Evolutionary conservation across 495 filamentous ascomycete species (phyloP), one percentile per base, ranked within the genome.

Genomic region (Penicillium simplicissimum): DNA sequence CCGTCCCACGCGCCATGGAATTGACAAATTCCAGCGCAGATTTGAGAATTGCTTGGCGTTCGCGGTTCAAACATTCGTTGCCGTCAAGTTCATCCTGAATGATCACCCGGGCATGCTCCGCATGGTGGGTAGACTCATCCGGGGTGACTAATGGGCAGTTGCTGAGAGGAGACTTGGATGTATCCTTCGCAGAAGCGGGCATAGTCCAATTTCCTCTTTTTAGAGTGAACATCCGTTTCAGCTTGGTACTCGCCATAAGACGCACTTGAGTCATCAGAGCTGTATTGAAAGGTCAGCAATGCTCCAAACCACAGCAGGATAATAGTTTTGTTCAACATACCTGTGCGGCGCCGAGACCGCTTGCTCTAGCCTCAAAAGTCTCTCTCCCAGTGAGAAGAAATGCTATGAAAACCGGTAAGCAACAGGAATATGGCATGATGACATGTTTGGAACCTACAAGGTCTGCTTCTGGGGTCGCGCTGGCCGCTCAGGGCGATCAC

Each of bases 1-100:
- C 25, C 34, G 55, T 59, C 4, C 37, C 58, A n/a, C 62, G 61
- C 0, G 67, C 61, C 52, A 67, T 64, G 7, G 54, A 40, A 49
- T 62, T 68, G 42, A 73, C 68, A 47, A 73, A 61, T 25, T 67
- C 57, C 1, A 73, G 38, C 0, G 70, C 70, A 48, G 68, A 67
- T 37, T 52, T 67, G 3, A 73, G 61, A 14, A 73, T 60, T 8
- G 53, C 49, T 31, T 69, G 64, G 21, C 66, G 54, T 40, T 71
- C 68, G 35, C 40, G 52, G 25, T 68, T 65, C 43, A 70, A 62
- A 21, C 34, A 37, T 13, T 64, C 58, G 23, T 62, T 62, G 15
- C 67, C 64, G 17, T 66, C 57, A 2, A 73, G 65, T 36, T 73
- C 68, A 10, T 61, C 52, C 53, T 71, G 63, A 3, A 73, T 71